Conservation (phyloP, 1,284 basidiomycete genomes). For the Fomitiporia mediterranea region DNA sequence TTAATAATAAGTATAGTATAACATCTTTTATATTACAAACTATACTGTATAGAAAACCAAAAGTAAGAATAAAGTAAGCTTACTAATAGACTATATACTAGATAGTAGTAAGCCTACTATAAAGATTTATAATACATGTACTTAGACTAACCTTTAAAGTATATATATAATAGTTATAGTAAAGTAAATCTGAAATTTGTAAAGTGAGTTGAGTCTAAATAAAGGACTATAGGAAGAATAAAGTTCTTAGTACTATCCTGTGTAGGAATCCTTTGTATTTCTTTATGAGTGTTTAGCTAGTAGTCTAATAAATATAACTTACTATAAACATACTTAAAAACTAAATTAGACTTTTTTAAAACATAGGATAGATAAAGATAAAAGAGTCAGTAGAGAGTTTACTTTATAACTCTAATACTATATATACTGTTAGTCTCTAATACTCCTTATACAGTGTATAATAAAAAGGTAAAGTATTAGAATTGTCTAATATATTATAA, state of each 20-base stretch:
- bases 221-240: slow-evolving; percentile 32
- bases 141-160: slow-evolving; percentile 30
- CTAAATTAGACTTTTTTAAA: no score
- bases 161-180: slow-evolving; percentile 33
- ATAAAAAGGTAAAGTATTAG: slow-evolving; percentile 24
- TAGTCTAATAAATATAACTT: slow-evolving; percentile 31
- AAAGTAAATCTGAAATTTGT: slow-evolving; percentile 31
- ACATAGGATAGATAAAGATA: no score
- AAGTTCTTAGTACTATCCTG: slow-evolving; percentile 22
- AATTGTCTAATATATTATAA: not conserved
- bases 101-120: slow-evolving; percentile 19
- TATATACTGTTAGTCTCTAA: slow-evolving; percentile 26
- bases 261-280: slow-evolving; percentile 21
- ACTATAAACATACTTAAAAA: slow-evolving; percentile 26
- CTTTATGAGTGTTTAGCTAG: slow-evolving; percentile 27
- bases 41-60: slow-evolving; percentile 23
- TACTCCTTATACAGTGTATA: slow-evolving; percentile 27
- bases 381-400: no score
- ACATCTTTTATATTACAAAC: slow-evolving; percentile 8
- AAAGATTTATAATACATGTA: slow-evolving; percentile 25
- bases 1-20: no score
- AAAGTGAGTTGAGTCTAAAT: slow-evolving; percentile 34
- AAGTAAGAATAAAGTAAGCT: no score
- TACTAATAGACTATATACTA: no score
- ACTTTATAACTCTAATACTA: no score